These are phyloP conservation scores for Ziziphus jujuba DNA, from an alignment of 306 rosid species.

Conservation along the genomic window DNA sequence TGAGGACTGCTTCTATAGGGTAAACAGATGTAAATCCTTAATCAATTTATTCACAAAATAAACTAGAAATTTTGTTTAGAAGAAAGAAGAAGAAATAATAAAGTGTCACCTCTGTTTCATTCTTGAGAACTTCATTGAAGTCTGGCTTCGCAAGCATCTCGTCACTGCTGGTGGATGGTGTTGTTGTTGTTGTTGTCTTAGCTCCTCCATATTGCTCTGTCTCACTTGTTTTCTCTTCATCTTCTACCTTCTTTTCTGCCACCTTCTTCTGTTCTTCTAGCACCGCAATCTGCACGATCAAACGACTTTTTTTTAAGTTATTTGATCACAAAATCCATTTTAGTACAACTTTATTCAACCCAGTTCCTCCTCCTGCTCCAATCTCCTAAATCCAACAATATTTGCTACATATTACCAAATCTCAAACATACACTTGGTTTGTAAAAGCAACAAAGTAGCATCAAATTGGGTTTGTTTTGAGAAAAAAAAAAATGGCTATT, in stretches of 20 bases:
- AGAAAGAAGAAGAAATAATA: background rate
- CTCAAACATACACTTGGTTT: background rate
- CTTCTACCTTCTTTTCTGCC: slow-evolving; percentile 41
- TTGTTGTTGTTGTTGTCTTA: slow-evolving; percentile 20
- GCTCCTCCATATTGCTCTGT: slow-evolving; percentile 25
- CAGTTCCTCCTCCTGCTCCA: background rate
- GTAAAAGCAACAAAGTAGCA: background rate
- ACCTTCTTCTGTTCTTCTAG: slow-evolving; percentile 72
- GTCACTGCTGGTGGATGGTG: slow-evolving; percentile 22
- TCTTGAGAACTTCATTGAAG: slow-evolving; percentile 43
- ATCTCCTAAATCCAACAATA: background rate
- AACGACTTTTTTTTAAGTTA: background rate
- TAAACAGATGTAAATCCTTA: too few relatives aligned
- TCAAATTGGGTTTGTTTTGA: background rate
- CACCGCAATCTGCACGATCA: slow-evolving; percentile 62
- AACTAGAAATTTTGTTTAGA: background rate
- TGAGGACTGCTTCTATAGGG: too few relatives aligned
- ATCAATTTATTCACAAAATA: too few relatives aligned
- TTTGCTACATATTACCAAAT: background rate
- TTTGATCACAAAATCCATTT: too few relatives aligned
- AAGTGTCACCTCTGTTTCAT: slow-evolving; percentile 50
- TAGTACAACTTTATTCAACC: too few relatives aligned
- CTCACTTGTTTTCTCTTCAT: slow-evolving; percentile 31
- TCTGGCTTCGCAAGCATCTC: slow-evolving; percentile 36
- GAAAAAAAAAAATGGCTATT: background rate